Evolutionary conservation across 305 asterid genomes (phyloP), one percentile per base, ranked within the genome.

Genomic region (Petunia hybrid): DNA sequence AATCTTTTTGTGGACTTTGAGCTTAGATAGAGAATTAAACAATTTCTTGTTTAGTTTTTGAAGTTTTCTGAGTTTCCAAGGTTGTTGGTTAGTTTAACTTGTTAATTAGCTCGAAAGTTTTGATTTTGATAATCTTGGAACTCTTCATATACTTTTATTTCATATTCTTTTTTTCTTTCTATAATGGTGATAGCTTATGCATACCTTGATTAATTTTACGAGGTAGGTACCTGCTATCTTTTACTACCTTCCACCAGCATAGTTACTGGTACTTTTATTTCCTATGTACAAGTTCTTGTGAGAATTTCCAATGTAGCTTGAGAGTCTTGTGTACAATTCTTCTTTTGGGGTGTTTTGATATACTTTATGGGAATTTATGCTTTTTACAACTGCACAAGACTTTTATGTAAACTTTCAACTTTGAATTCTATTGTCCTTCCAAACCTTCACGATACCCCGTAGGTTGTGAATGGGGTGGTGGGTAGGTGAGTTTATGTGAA

Each of bases 231-330:
- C 31, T 22, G 31, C 31, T 22, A 22, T 22, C 31, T 22, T 22
- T 22, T 22, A 22, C 31, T 22, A 22, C 31, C 31, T 22, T 22
- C 31, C 31, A 22, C 31, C 31, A 22, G 31, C 31, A 22, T 22
- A 22, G 31, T 22, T 22, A 22, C 31, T 22, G 31, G 31, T 22
- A 22, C 31, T 22, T 22, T 22, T 22, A 22, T 22, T 59, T 43
- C 56, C 8, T n/a, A 56, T 56, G 61, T 56, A 12, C 61, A 12
- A 12, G 61, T 56, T 56, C 31, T 56, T 59, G 38, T 35, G 63
- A 51, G 48, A 60, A 82, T 59, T 73, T 43, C n/a, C 1, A 8
- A 56, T 12, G 80, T 76, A 31, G 55, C 10, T 76, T 41, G 67
- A 53, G 7, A 57, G 4, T 16, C 38, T 53, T n/a, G 36, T n/a